Evolutionary conservation across 768 basidiomycete genomes (phyloP).

Genomic region (Pisolithus sp.): DNA sequence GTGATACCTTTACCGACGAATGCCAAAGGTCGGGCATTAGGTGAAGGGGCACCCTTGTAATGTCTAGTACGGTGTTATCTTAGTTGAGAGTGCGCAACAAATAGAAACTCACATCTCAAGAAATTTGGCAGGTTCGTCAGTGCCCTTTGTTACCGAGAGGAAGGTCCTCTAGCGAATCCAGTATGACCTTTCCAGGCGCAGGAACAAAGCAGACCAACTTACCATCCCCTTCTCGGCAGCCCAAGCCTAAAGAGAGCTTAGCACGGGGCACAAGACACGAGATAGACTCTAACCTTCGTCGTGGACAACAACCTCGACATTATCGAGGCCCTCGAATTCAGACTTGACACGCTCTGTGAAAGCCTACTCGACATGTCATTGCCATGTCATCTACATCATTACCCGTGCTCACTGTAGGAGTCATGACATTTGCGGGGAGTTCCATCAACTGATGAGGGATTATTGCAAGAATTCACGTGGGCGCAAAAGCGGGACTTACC

Average conservation of each 20-base stretch:
- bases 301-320: slow-evolving; percentile 62
- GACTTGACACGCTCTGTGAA: slow-evolving; percentile 67
- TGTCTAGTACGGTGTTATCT: slow-evolving; percentile 38
- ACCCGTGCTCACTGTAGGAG: slow-evolving; percentile 59
- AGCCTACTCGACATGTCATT: slow-evolving; percentile 30
- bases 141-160: slow-evolving; percentile 81
- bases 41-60: slow-evolving; percentile 67
- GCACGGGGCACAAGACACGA: neutral
- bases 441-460: slow-evolving; percentile 60
- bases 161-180: slow-evolving; percentile 54
- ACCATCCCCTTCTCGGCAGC: slow-evolving; percentile 83
- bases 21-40: slow-evolving; percentile 55
- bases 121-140: slow-evolving; percentile 78
- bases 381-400: neutral
- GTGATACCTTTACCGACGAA: slow-evolving; percentile 88
- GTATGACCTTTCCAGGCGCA: neutral
- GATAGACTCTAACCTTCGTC: slow-evolving; percentile 54
- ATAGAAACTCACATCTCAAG: slow-evolving; percentile 61
- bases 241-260: slow-evolving; percentile 49
- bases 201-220: slow-evolving; percentile 1
- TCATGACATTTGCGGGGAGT: slow-evolving; percentile 80
- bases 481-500: slow-evolving; percentile 30
- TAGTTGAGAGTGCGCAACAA: neutral
- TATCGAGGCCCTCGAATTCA: slow-evolving; percentile 58
- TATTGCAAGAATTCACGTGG: neutral